These are phyloP conservation scores for Colletotrichum ledebouriae DNA, from an alignment of 2,329 filamentous ascomycete genomes.

Conservation along the genomic window DNA sequence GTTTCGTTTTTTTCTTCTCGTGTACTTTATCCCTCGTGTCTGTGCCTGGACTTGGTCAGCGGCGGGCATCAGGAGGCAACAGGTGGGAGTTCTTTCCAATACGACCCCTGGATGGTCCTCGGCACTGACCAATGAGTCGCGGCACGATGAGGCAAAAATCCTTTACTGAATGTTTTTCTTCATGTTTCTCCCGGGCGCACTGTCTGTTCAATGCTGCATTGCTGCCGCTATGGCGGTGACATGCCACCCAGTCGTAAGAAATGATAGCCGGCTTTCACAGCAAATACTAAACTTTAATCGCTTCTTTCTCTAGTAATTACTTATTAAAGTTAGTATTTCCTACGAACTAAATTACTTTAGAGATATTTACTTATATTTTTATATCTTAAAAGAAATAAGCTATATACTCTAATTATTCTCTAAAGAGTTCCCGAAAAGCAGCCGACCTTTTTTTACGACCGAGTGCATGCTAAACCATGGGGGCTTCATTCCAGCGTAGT, in stretches of 20 bases:
- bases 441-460: too few relatives aligned
- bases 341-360: too few relatives aligned
- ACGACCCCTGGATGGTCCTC: neutral
- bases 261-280: too few relatives aligned
- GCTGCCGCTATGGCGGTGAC: slow-evolving; percentile 21
- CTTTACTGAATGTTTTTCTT: slow-evolving; percentile 24
- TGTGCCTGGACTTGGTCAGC: slow-evolving; percentile 4
- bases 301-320: too few relatives aligned
- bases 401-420: too few relatives aligned
- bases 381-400: too few relatives aligned
- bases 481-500: slow-evolving; percentile 12
- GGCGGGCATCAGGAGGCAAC: neutral
- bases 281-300: too few relatives aligned
- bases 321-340: too few relatives aligned
- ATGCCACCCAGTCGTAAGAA: neutral
- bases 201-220: slow-evolving; percentile 26
- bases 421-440: too few relatives aligned
- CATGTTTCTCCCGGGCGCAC: slow-evolving; percentile 7
- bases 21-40: neutral
- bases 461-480: neutral
- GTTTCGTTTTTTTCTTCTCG: neutral
- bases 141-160: slow-evolving; percentile 19
- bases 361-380: too few relatives aligned
- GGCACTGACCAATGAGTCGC: slow-evolving; percentile 9
- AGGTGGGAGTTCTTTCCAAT: neutral